Percentiles rank a stretch among this genome's conserved stretches.
These are phyloP conservation scores for Termitomyces sp. DNA, from an alignment of 768 basidiomycete species.

Conservation along the genomic window DNA sequence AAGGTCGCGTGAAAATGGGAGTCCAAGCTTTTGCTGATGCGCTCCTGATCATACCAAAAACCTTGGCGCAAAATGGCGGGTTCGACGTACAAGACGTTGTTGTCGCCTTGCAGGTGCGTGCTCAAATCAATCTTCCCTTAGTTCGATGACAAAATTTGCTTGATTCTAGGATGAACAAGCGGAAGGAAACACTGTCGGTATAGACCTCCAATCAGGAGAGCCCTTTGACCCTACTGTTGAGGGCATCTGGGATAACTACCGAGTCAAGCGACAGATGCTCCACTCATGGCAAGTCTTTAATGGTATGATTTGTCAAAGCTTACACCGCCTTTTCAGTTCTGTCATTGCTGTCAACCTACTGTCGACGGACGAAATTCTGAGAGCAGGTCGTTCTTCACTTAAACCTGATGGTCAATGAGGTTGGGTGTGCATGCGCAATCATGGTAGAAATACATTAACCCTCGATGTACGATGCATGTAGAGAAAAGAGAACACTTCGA, in stretches of 20 bases:
- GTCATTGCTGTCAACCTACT: constrained; percentile 94
- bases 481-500: not conserved
- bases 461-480: not conserved
- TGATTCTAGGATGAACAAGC: constrained; percentile 78
- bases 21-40: constrained; percentile 97
- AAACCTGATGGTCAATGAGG: constrained; percentile 69
- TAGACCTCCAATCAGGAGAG: constrained; percentile 92
- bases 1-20: constrained; percentile 95
- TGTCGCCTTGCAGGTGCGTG: constrained; percentile 77
- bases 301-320: constrained; percentile 18
- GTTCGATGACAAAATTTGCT: not conserved
- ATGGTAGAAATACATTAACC: not conserved
- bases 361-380: constrained; percentile 93
- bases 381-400: constrained; percentile 83
- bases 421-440: not conserved
- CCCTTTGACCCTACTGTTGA: constrained; percentile 95
- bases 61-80: constrained; percentile 91
- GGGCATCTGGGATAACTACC: constrained; percentile 98
- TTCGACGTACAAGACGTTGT: constrained; percentile 96
- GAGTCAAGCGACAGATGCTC: constrained; percentile 98
- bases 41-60: constrained; percentile 92
- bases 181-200: constrained; percentile 88
- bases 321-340: constrained; percentile 48
- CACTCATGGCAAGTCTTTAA: constrained; percentile 75
- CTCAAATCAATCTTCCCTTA: not conserved